Percentiles rank a stretch among this genome's conserved stretches.
Conservation (phyloP, 768 basidiomycete genomes). For the Auriculariales sp. region DNA sequence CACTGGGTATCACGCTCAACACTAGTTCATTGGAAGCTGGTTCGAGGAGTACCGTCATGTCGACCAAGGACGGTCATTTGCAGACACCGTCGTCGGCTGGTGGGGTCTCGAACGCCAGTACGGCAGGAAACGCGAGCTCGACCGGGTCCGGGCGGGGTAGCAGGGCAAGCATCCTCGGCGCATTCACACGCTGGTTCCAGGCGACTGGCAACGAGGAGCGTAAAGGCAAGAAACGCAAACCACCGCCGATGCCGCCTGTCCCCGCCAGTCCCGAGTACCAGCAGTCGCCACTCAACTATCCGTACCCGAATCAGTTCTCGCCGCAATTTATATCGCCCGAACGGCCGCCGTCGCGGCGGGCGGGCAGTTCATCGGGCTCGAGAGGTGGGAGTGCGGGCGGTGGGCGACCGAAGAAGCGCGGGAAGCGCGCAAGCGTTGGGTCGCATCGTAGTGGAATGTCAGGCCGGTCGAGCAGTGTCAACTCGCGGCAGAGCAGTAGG, state of each 20-base stretch:
- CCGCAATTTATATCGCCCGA: constrained; percentile 8
- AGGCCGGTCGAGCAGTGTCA: constrained; percentile 80
- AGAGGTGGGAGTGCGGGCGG: constrained; percentile 23
- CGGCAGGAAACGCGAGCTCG: too few relatives aligned
- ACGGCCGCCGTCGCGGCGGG: constrained; percentile 7
- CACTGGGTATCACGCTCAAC: neutral
- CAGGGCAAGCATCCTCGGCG: constrained; percentile 66
- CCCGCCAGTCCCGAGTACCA: constrained; percentile 40
- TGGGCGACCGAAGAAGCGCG: constrained; percentile 13
- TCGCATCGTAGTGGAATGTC: constrained; percentile 55
- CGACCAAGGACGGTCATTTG: too few relatives aligned
- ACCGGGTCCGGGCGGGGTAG: constrained; percentile 21
- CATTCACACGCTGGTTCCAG: constrained; percentile 77
- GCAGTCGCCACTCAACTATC: neutral
- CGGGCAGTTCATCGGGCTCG: too few relatives aligned
- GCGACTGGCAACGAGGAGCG: constrained; percentile 56
- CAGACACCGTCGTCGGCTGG: too few relatives aligned
- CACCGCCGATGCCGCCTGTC: neutral
- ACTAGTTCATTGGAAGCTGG: neutral
- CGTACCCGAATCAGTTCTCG: neutral
- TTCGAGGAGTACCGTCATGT: too few relatives aligned
- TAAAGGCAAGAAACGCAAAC: constrained; percentile 45
- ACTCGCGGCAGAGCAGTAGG: constrained; percentile 58
- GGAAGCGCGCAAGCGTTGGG: constrained; percentile 14
- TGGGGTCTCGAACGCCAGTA: too few relatives aligned